Base-by-base conservation (phyloP, 345 rosid genomes). In the Barbarea vulgaris region DNA sequence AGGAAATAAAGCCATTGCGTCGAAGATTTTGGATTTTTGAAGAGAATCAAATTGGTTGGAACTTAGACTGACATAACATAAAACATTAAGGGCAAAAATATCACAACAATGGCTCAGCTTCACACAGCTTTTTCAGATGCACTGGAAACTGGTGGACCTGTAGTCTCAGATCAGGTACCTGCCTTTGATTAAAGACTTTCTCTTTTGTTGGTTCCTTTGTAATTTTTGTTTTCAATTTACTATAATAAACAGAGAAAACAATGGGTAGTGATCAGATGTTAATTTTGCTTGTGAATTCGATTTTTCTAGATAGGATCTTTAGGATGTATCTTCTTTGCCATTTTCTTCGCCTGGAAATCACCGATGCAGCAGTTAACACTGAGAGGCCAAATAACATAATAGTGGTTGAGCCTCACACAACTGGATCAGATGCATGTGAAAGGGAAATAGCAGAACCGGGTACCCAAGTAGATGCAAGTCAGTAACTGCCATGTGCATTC, bases 61-160 rank as follows among this genome's bases (percentile, higher is more conserved):
- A 50, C 62, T 58, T 74, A 75, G 69, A n/a, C 63, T 68, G 36
- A 67, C 36, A 7, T 50, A 19, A 55, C 55, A 41, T 39, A 69
- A 41, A 61, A 61, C 61, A 42, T 28, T 37, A 69, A 51, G 33
- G 62, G 46, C 25, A 69, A 75, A 51, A 67, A 41, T 41, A 69
- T 51, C 15, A 47, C 64, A 22, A 22, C 64, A 39, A 58, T 21
- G 54, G 17, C 73, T 59, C 79, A 52, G 62, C 27, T 47, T 58
- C 67, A 42, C 42, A 19, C 73, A 67, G 50, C 9, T 33, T 30
- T 64, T 21, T 62, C 21, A 68, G 70, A 48, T 60, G 70, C 69
- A 60, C 46, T 68, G 50, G 68, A 59, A 41, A 51, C 47, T 28
- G 56, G 63, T 25, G 63, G 62, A 15, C 22, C 33, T 53, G 22